Base-by-base conservation (phyloP, 1,284 basidiomycete genomes). In the Trametes pubescens region DNA sequence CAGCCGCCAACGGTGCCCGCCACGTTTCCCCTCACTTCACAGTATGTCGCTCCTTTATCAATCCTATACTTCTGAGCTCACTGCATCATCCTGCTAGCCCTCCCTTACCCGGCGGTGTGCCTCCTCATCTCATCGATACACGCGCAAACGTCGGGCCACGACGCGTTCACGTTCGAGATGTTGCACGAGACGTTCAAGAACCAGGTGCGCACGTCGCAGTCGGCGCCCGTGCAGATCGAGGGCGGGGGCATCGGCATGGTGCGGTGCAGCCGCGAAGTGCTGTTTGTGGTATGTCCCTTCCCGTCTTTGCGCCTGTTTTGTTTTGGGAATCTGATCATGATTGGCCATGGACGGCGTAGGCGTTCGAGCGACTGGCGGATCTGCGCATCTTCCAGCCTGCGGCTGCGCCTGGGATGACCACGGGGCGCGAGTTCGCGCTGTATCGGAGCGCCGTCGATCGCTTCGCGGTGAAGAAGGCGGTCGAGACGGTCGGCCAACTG, bases 121-220 rank as follows among this genome's bases (percentile, higher is more conserved):
- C 80, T 94, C 29, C 82, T 94, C 40, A 86, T 94, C 54, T 89
- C 92, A 26, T 83, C 86, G 1, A 78, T 84, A 64, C 92, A 93
- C 69, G 79, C 82, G 9, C 79, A 85, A 43, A 86, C 85, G 2
- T 82, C 83, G 13, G 92, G 92, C 0, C 90, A 93, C 65, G 82
- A 87, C 26, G 73, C 74, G 7, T 84, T 93, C 73, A 94, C 88
- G 2, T 94, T 94, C 72, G 92, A 93, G 73, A 91, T 93, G 88
- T 80, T 94, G 4, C 79, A 88, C 65, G 88, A 91, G 52, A 78
- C 80, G 21, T 91, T 92, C 74, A 82, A 83, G 35, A 84, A 84
- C 62, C 90, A 92, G 75, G 81, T 91, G 21, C 86, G 88, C 26
- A 81, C 85, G 21, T 90, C 90, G 4, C 80, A 81, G 18, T 85